These are phyloP conservation scores for Asterophora lycoperdoides DNA, from an alignment of 768 basidiomycete genomes.

Conservation along the genomic window DNA sequence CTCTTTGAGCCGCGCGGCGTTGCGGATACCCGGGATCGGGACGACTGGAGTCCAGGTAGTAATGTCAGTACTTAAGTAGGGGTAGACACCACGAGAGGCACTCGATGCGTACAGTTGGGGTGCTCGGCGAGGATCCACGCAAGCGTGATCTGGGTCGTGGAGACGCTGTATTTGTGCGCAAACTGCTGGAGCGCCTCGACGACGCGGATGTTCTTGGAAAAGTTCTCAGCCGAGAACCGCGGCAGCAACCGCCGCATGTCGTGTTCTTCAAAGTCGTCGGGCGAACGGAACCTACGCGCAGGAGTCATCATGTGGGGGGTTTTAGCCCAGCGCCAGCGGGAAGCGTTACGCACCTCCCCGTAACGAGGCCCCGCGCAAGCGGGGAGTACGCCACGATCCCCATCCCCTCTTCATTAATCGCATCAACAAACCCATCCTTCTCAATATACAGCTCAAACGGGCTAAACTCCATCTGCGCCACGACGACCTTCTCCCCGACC, in stretches of 20 bases:
- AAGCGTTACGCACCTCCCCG: conserved; percentile 37
- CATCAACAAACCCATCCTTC: conserved; percentile 32
- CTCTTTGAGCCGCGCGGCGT: conserved; percentile 16
- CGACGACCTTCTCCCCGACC: conserved; percentile 27
- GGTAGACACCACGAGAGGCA: neutral
- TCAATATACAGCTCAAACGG: conserved; percentile 43
- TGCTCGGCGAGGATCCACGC: conserved; percentile 41
- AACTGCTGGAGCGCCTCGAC: conserved; percentile 30
- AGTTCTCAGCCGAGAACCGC: conserved; percentile 36
- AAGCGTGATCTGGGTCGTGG: conserved; percentile 39
- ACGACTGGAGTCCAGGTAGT: conserved; percentile 21
- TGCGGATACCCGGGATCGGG: conserved; percentile 24
- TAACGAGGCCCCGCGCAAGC: conserved; percentile 45
- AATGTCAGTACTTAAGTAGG: neutral
- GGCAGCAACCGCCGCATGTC: conserved; percentile 1
- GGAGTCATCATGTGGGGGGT: too few species aligned
- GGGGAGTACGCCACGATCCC: conserved; percentile 46
- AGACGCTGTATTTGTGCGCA: conserved; percentile 32
- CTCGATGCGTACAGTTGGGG: conserved; percentile 12
- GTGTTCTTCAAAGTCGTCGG: conserved; percentile 2
- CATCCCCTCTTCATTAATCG: conserved; percentile 40
- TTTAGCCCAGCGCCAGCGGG: too few species aligned
- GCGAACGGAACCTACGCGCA: conserved; percentile 10
- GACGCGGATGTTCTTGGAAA: conserved; percentile 35
- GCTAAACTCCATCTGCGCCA: conserved; percentile 42